phyloP scores from a whole-genome alignment of 164 flowering plant species.

The Pachysandra terminalis region DNA sequence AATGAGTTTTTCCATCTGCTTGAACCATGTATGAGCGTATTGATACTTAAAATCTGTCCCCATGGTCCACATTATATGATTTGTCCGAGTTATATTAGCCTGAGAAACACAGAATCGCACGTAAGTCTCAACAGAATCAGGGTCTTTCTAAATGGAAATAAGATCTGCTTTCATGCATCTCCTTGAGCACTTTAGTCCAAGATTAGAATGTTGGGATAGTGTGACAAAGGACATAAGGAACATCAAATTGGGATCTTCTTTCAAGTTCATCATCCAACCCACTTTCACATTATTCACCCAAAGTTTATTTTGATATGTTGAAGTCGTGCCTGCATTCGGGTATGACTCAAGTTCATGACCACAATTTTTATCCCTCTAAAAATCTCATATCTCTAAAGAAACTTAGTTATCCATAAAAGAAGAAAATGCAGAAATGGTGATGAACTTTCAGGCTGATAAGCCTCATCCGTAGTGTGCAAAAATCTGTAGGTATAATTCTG shows the following conservation, averaged over 20 bases:
- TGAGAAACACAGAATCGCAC: slow-evolving; percentile 18
- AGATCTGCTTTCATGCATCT: background rate
- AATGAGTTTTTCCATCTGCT: slow-evolving; percentile 86
- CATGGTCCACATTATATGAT: slow-evolving; percentile 98
- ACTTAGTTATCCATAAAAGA: no score
- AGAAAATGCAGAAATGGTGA: no score
- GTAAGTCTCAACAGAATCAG: background rate
- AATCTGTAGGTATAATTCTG: no score
- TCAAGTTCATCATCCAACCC: background rate
- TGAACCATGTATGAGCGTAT: slow-evolving; percentile 85
- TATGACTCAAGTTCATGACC: background rate
- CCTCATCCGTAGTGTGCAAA: no score
- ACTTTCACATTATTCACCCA: background rate
- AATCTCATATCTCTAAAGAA: no score
- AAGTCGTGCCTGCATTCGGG: background rate
- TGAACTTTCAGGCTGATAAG: no score
- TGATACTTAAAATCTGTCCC: slow-evolving; percentile 94
- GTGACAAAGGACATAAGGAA: background rate
- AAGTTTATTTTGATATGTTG: background rate
- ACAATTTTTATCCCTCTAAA: no score
- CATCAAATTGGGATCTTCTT: background rate
- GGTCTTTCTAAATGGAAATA: background rate
- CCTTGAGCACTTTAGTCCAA: background rate
- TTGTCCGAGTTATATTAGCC: slow-evolving; percentile 90
- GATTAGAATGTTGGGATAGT: background rate